Conservation (phyloP, 768 basidiomycete genomes). For the Tubosaeta sp. region DNA sequence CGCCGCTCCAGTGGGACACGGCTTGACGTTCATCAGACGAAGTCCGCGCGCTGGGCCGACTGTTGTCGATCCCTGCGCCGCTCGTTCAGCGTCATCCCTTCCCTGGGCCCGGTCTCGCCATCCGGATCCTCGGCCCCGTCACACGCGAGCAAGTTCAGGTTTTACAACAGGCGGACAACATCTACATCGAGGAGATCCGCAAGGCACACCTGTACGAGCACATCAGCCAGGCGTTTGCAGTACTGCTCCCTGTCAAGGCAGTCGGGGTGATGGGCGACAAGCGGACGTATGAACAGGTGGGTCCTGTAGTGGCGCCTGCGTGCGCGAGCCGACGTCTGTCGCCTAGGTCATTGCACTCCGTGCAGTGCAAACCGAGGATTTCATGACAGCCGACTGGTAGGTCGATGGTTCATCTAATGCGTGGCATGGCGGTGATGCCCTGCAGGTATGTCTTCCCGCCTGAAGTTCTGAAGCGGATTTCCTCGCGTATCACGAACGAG, state of each 20-base stretch:
- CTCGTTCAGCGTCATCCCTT: constrained; percentile 97
- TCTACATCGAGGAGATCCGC: constrained; percentile 98
- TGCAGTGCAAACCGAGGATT: constrained; percentile 97
- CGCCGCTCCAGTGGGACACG: not conserved
- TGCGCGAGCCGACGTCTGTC: not conserved
- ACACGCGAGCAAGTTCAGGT: constrained; percentile 90
- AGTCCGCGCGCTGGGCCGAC: constrained; percentile 86
- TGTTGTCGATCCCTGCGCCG: constrained; percentile 87
- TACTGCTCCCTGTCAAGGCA: constrained; percentile 91
- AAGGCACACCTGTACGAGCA: constrained; percentile 88
- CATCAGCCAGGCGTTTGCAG: constrained; percentile 96
- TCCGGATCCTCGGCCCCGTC: constrained; percentile 95
- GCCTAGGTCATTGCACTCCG: constrained; percentile 86
- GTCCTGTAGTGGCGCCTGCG: constrained; percentile 5
- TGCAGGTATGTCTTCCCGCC: constrained; percentile 92
- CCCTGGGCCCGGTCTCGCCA: constrained; percentile 97
- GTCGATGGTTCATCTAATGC: constrained; percentile 14
- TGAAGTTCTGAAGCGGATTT: constrained; percentile 83
- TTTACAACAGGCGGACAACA: constrained; percentile 86
- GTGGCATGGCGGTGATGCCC: not conserved
- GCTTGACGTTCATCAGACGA: constrained; percentile 58
- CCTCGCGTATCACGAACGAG: constrained; percentile 96
- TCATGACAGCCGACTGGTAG: constrained; percentile 99
- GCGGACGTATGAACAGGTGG: constrained; percentile 91
- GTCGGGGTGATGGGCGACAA: constrained; percentile 98